These are phyloP conservation scores for Wickerhamomyces sydowiorum DNA, from an alignment of 805 yeast genomes.

Conservation along the genomic window DNA sequence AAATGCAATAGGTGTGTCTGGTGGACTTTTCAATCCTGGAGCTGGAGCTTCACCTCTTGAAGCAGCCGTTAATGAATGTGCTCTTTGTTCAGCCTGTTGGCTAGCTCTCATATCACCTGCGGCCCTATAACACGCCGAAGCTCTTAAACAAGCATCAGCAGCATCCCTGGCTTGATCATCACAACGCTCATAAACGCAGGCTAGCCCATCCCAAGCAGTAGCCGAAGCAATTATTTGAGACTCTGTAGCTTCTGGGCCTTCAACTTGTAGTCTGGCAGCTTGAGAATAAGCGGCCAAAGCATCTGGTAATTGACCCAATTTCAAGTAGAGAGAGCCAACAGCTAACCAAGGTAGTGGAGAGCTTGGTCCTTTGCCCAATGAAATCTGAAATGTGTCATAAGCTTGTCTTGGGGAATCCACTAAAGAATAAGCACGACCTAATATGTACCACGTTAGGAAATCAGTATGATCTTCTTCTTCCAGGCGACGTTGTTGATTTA, in stretches of 20 bases:
- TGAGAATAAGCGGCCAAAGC: slow-evolving; percentile 65
- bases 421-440: slow-evolving; percentile 47
- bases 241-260: slow-evolving; percentile 37
- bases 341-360: slow-evolving; percentile 64
- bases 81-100: slow-evolving; percentile 35
- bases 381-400: slow-evolving; percentile 49
- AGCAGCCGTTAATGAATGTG: slow-evolving; percentile 36
- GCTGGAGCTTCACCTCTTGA: slow-evolving; percentile 37
- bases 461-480: slow-evolving; percentile 33
- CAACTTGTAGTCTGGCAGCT: slow-evolving; percentile 48
- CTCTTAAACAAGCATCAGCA: slow-evolving; percentile 50
- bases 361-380: slow-evolving; percentile 44
- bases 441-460: slow-evolving; percentile 50
- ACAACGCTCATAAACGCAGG: slow-evolving; percentile 58
- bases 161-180: slow-evolving; percentile 57
- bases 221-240: slow-evolving; percentile 31
- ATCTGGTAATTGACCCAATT: slow-evolving; percentile 55
- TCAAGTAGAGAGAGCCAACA: slow-evolving; percentile 55
- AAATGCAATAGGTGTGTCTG: slow-evolving; percentile 36
- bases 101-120: slow-evolving; percentile 41
- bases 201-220: slow-evolving; percentile 60
- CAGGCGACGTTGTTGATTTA: slow-evolving; percentile 17
- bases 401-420: slow-evolving; percentile 43
- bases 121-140: slow-evolving; percentile 42
- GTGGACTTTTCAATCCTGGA: slow-evolving; percentile 40